Base-by-base conservation (phyloP, 2,329 filamentous ascomycete genomes). In the Didymella glomerata region DNA sequence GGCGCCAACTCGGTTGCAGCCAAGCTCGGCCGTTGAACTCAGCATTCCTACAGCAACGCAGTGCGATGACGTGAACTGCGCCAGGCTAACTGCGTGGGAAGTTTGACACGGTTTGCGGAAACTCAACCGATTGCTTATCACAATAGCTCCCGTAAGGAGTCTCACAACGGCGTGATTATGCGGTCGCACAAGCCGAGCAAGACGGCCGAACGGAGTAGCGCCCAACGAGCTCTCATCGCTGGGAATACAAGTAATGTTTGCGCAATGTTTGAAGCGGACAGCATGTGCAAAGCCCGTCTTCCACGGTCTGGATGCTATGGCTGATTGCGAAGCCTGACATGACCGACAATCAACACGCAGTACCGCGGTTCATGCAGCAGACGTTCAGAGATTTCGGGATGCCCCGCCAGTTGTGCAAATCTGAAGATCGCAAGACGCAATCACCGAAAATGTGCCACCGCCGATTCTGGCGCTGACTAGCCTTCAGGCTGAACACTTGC, bases 91-190 rank as follows among this genome's bases (percentile, higher is more conserved):
- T 32, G 25, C 27, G 49, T 41, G 50, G 46, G 18, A 59, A 51
- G 34, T 41, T 32, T 51, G 46, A 51, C 24, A 20, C 46, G 38
- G 34, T 28, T 50, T 54, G 46, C 13, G 56, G 50, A 59, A 59
- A 32, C 50, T 50, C 24, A 34, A 25, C 50, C 50, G 50, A 46
- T 16, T 46, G 42, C 41, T 54, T 46, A 54, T 59, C 56, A 54
- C 27, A 9, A 54, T 51, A 49, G 46, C 22, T 38, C 41, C 46
- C 46, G 47, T 14, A 36, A 47, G 50, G 50, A 54, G 50, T 54
- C 50, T 59, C 46, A 58, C 38, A 47, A 51, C 44, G 25, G 46
- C 32, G 50, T 42, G 50, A 59, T 51, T 40, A 51, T 54, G 56
- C 47, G 9, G 41, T 47, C 40, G 50, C 51, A 44, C 56, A 47